These are phyloP conservation scores for Hygrophoropsis aurantiaca DNA, from an alignment of 768 basidiomycete genomes.

Conservation along the genomic window DNA sequence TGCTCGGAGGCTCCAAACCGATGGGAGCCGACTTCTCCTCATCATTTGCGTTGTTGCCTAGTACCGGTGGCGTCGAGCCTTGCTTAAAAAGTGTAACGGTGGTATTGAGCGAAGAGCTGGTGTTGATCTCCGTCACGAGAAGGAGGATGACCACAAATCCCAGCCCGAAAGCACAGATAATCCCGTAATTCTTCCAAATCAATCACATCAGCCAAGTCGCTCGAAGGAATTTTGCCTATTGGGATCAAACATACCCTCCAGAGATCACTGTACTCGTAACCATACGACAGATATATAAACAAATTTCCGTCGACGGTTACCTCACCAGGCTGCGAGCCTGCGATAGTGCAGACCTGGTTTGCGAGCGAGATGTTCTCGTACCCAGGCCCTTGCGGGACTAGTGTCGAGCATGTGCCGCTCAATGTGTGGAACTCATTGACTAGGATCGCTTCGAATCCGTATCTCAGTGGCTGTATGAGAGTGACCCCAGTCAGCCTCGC, in stretches of 20 bases:
- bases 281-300: constrained; percentile 36
- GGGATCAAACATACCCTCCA: constrained; percentile 38
- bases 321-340: constrained; percentile 41
- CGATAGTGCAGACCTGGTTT: constrained; percentile 44
- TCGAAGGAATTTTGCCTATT: no score
- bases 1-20: not conserved
- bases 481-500: constrained; percentile 30
- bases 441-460: constrained; percentile 29
- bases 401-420: constrained; percentile 33
- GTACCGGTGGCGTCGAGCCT: not conserved
- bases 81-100: constrained; percentile 26
- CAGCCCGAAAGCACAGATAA: constrained; percentile 43
- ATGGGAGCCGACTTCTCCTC: constrained; percentile 12
- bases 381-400: constrained; percentile 32
- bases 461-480: constrained; percentile 36
- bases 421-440: constrained; percentile 49
- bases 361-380: constrained; percentile 30
- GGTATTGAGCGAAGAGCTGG: constrained; percentile 26
- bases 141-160: constrained; percentile 38
- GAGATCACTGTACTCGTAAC: constrained; percentile 24
- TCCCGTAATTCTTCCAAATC: constrained; percentile 38
- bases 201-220: constrained; percentile 8
- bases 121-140: constrained; percentile 34
- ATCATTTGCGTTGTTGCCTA: constrained; percentile 1
- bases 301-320: constrained; percentile 40